Evolutionary conservation across 768 basidiomycete species (phyloP).

Genomic region (Sarcomyxa edulis): DNA sequence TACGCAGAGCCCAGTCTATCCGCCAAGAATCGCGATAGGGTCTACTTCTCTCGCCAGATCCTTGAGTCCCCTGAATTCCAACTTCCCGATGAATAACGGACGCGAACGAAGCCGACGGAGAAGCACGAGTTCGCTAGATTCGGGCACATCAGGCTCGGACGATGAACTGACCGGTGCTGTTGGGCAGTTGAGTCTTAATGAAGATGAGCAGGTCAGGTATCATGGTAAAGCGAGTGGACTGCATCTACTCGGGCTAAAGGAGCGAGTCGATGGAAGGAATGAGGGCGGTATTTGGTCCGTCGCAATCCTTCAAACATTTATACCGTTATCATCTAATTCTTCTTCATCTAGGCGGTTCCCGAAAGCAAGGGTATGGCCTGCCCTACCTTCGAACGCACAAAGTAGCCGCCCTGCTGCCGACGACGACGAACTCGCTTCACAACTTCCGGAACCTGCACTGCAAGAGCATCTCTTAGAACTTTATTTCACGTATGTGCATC

Average conservation of each 20-base stretch:
- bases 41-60: too few relatives aligned
- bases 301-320: too few relatives aligned
- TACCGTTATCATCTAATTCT: conserved; percentile 5
- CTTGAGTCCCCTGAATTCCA: too few relatives aligned
- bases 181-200: conserved; percentile 84
- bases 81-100: conserved; percentile 5
- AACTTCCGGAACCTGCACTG: conserved; percentile 49
- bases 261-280: conserved; percentile 58
- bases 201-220: conserved; percentile 80
- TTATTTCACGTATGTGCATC: conserved; percentile 81
- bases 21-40: too few relatives aligned
- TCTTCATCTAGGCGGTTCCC: conserved; percentile 64
- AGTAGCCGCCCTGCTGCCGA: conserved; percentile 19
- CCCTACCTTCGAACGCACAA: conserved; percentile 26
- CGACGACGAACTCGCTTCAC: conserved; percentile 30
- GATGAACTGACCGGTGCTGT: conserved; percentile 60
- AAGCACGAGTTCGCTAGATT: conserved; percentile 28
- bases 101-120: conserved; percentile 8
- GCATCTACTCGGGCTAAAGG: conserved; percentile 61
- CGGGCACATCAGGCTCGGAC: conserved; percentile 29
- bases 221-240: conserved; percentile 84
- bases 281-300: conserved; percentile 74
- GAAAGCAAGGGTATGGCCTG: conserved; percentile 86
- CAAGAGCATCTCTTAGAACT: conserved; percentile 70
- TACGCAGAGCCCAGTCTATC: too few relatives aligned